phyloP scores from a whole-genome alignment of 2,329 filamentous ascomycete species.

The Westerdykella ornata region DNA sequence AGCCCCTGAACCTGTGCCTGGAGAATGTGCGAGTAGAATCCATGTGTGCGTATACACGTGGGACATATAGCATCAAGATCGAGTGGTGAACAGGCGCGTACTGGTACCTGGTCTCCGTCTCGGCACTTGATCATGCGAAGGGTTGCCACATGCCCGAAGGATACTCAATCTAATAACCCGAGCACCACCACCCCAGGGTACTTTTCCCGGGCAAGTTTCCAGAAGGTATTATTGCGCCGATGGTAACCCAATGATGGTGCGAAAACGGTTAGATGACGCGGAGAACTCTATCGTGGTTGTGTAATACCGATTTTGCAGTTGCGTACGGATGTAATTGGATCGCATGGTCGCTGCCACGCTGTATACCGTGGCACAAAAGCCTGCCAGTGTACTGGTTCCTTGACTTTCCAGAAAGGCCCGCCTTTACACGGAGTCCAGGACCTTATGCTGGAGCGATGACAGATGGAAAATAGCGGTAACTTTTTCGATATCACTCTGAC shows the following conservation, averaged over 20 bases:
- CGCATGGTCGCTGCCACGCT: no score
- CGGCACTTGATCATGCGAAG: not conserved
- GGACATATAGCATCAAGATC: no score
- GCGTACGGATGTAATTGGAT: no score
- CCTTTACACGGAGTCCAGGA: constrained; percentile 11
- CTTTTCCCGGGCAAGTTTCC: not conserved
- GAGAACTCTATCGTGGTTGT: not conserved
- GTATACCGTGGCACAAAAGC: no score
- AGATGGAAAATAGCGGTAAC: constrained; percentile 24
- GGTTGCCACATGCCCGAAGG: not conserved
- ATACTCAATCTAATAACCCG: not conserved
- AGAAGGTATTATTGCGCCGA: not conserved
- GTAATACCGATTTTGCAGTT: no score
- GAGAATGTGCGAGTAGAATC: no score
- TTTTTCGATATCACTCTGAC: constrained; percentile 18
- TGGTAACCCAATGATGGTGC: not conserved
- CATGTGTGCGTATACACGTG: no score
- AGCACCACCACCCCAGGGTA: not conserved
- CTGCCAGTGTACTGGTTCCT: no score
- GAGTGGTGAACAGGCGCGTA: no score
- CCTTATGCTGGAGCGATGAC: constrained; percentile 24
- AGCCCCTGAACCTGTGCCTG: no score
- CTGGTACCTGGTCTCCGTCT: not conserved
- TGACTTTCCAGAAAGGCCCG: no score
- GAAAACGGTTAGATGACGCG: not conserved